Evolutionary conservation across 345 rosid genomes (phyloP).

Genomic region (Lepidium africanum): DNA sequence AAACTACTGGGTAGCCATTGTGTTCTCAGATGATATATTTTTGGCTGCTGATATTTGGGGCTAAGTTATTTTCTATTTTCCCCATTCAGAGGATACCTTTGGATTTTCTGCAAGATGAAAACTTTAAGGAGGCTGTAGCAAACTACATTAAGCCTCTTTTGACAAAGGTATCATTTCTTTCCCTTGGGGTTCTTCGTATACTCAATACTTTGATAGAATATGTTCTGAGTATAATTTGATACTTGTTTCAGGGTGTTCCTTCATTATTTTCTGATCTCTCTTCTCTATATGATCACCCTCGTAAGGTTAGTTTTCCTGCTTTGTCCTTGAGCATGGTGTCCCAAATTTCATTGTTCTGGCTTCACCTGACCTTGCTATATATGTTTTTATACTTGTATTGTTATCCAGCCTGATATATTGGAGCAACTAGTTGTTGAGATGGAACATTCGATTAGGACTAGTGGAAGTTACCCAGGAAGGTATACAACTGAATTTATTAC

Average conservation of each 20-base stretch:
- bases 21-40: neutral
- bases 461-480: constrained; percentile 80
- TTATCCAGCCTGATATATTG: constrained; percentile 72
- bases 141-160: constrained; percentile 77
- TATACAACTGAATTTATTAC: constrained; percentile 24
- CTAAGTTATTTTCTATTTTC: constrained; percentile 3
- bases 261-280: constrained; percentile 96
- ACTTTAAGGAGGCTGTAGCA: constrained; percentile 72
- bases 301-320: constrained; percentile 54
- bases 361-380: neutral
- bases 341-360: neutral
- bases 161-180: constrained; percentile 51
- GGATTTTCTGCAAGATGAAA: constrained; percentile 84
- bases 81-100: constrained; percentile 80
- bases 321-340: constrained; percentile 8
- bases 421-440: constrained; percentile 77
- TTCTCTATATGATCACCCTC: constrained; percentile 70
- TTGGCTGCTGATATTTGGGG: neutral
- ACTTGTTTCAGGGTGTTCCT: constrained; percentile 76
- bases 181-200: neutral
- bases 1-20: neutral
- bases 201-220: neutral
- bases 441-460: constrained; percentile 67
- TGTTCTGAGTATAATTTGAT: constrained; percentile 11
- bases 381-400: neutral